Conservation (phyloP, 306 rosid genomes). For the Begonia peltatifolia region DNA sequence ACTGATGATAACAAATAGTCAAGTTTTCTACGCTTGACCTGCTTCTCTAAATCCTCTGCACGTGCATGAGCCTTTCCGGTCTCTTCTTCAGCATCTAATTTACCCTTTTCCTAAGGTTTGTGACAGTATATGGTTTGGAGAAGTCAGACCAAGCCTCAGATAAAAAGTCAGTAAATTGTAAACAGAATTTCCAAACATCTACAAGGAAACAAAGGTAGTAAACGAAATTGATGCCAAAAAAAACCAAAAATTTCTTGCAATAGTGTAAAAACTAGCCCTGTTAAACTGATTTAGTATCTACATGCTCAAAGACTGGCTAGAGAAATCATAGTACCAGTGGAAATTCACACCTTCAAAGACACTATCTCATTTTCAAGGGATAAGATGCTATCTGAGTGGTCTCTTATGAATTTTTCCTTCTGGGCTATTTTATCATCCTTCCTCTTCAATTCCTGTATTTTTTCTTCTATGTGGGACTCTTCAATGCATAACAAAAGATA, state of each 20-base stretch:
- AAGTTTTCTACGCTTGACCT: slow-evolving; percentile 35
- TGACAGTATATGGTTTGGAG: neutral
- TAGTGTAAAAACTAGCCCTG: no score
- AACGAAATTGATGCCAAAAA: no score
- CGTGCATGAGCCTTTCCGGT: slow-evolving; percentile 80
- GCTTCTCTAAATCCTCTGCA: slow-evolving; percentile 66
- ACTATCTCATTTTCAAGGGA: slow-evolving; percentile 48
- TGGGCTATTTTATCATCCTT: slow-evolving; percentile 43
- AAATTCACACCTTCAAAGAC: slow-evolving; percentile 58
- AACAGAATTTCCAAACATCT: no score
- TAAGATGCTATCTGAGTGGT: slow-evolving; percentile 29
- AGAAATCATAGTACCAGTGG: neutral
- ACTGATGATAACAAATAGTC: slow-evolving; percentile 6
- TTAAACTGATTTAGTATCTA: no score
- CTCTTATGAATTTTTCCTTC: slow-evolving; percentile 42
- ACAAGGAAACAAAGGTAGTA: no score
- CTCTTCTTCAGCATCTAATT: slow-evolving; percentile 45
- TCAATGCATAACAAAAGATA: slow-evolving; percentile 14
- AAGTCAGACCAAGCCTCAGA: neutral
- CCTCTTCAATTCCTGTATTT: slow-evolving; percentile 33
- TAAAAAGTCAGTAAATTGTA: no score
- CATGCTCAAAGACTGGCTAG: no score
- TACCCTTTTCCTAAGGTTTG: slow-evolving; percentile 39
- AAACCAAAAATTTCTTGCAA: no score
- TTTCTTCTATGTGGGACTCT: slow-evolving; percentile 50